phyloP scores from a whole-genome alignment of 257 asterid genomes.

The Solanum sejunctum region DNA sequence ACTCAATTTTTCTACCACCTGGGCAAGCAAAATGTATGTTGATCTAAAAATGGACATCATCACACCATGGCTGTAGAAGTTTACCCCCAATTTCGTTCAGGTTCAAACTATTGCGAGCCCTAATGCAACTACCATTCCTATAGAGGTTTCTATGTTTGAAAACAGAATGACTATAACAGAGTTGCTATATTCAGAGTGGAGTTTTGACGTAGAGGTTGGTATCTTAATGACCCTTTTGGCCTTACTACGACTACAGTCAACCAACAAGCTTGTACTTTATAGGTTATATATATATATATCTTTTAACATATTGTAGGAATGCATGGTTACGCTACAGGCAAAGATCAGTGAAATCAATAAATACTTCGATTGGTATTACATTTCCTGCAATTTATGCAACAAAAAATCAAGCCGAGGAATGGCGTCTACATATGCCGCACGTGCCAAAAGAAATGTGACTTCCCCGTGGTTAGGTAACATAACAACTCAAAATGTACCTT shows the following conservation, averaged over 20 bases:
- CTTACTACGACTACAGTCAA: too few species aligned
- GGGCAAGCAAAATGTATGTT: not conserved
- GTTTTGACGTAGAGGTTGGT: not conserved
- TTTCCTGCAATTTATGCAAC: not conserved
- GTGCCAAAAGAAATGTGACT: too few species aligned
- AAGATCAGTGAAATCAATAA: not conserved
- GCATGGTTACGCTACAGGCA: not conserved
- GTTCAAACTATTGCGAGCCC: not conserved
- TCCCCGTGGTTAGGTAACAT: too few species aligned
- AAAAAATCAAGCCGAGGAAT: not conserved
- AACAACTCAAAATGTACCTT: too few species aligned
- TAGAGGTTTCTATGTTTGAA: not conserved
- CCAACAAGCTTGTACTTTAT: too few species aligned
- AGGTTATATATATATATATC: too few species aligned
- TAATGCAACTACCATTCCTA: too few species aligned
- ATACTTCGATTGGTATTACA: not conserved
- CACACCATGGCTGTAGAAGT: not conserved
- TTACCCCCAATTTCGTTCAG: not conserved
- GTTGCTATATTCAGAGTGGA: not conserved
- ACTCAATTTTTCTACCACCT: not conserved
- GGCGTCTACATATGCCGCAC: too few species aligned
- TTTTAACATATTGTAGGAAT: not conserved
- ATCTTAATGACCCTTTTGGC: too few species aligned
- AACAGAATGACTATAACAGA: not conserved
- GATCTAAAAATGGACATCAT: not conserved